Evolutionary conservation across 495 filamentous ascomycete species (phyloP).

Genomic region (Platismatia glauca): DNA sequence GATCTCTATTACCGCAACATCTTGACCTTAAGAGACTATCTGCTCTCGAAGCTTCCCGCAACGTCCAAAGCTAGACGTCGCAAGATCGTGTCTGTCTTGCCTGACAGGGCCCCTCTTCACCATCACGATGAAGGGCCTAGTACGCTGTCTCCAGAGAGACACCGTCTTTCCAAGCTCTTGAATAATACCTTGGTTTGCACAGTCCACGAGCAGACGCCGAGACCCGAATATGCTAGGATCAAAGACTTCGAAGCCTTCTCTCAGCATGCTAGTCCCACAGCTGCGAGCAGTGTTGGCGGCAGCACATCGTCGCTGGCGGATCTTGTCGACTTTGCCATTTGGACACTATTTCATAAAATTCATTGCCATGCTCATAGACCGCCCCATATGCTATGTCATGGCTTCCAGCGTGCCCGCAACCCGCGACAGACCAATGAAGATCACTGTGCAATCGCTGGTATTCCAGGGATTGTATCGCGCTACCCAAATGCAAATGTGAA

Average conservation of each 20-base stretch:
- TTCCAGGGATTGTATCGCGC: conserved; percentile 44
- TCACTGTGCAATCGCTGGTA: conserved; percentile 31
- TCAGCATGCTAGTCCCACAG: conserved; percentile 36
- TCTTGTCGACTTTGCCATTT: conserved; percentile 80
- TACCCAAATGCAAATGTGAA: conserved; percentile 63
- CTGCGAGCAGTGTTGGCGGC: conserved; percentile 6
- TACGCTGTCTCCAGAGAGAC: background rate
- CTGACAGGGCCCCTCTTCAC: conserved; percentile 13
- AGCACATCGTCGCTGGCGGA: conserved; percentile 30
- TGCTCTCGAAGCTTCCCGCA: conserved; percentile 44
- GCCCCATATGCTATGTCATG: conserved; percentile 70
- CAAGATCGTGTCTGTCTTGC: conserved; percentile 32
- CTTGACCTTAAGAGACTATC: conserved; percentile 61
- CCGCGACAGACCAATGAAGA: conserved; percentile 24
- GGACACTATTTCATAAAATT: conserved; percentile 56
- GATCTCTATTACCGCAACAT: conserved; percentile 63
- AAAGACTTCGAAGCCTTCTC: conserved; percentile 59
- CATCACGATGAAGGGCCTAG: background rate
- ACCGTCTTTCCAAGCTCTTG: conserved; percentile 27
- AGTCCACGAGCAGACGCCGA: conserved; percentile 28
- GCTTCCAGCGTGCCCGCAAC: conserved; percentile 46
- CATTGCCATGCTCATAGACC: conserved; percentile 42
- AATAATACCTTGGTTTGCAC: conserved; percentile 61
- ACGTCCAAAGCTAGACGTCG: conserved; percentile 45
- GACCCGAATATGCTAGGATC: conserved; percentile 35